Base-by-base conservation (phyloP, 1,284 basidiomycete genomes). In the Leucoagaricus sp. region DNA sequence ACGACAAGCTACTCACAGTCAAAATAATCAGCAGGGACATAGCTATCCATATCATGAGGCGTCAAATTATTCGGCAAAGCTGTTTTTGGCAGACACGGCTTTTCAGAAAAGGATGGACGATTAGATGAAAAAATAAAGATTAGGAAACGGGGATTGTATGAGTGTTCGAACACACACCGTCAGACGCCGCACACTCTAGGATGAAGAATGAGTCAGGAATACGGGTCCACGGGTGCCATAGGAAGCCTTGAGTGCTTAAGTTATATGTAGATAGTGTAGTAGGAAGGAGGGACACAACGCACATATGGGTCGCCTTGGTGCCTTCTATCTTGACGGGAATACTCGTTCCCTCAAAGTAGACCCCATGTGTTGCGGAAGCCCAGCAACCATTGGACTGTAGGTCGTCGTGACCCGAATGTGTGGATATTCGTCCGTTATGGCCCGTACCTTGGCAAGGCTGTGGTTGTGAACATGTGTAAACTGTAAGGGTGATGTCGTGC, bases 1-100 rank as follows among this genome's bases (percentile, higher is more conserved):
- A n/a, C n/a, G n/a, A n/a, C n/a, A n/a, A n/a, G n/a, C n/a, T n/a
- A n/a, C n/a, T n/a, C n/a, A n/a, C n/a, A n/a, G n/a, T n/a, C n/a
- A n/a, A 91, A 90, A 70, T 89, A 91, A 1, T 89, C 85, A 2
- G 68, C n/a, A n/a, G n/a, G n/a, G n/a, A n/a, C n/a, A n/a, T n/a
- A n/a, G n/a, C n/a, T n/a, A n/a, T n/a, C n/a, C n/a, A n/a, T n/a
- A n/a, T n/a, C n/a, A n/a, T n/a, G n/a, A n/a, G n/a, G n/a, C n/a
- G n/a, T n/a, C n/a, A n/a, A n/a, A n/a, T n/a, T n/a, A n/a, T n/a
- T n/a, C n/a, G n/a, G n/a, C n/a, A n/a, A n/a, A n/a, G n/a, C n/a
- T n/a, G n/a, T n/a, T n/a, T n/a, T n/a, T n/a, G n/a, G n/a, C n/a
- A n/a, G n/a, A n/a, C n/a, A n/a, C n/a, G n/a, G n/a, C n/a, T 0